phyloP scores from a whole-genome alignment of 2,329 filamentous ascomycete species.

The Byssochlamys sp. region DNA sequence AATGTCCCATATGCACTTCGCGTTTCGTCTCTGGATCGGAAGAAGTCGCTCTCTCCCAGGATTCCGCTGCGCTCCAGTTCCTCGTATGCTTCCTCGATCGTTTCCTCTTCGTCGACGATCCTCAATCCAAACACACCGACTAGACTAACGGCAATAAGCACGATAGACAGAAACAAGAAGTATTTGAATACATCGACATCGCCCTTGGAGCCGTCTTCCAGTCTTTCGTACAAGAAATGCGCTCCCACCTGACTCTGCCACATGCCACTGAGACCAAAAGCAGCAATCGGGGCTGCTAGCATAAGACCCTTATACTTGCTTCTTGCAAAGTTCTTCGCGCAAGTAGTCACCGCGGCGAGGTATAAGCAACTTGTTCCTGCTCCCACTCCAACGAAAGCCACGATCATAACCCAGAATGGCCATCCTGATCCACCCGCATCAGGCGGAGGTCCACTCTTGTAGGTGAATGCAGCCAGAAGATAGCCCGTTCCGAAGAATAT shows the following conservation, averaged over 20 bases:
- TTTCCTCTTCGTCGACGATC: conserved; percentile 68
- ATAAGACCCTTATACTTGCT: conserved; percentile 81
- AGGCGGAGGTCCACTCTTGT: conserved; percentile 49
- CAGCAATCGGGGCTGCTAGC: conserved; percentile 79
- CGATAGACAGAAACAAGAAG: conserved; percentile 71
- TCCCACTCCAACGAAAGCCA: conserved; percentile 75
- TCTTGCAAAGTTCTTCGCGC: conserved; percentile 93
- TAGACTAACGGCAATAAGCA: conserved; percentile 62
- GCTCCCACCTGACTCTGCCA: conserved; percentile 86
- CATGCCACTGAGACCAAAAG: conserved; percentile 88
- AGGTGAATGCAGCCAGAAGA: conserved; percentile 69
- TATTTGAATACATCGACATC: conserved; percentile 69
- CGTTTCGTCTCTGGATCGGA: conserved; percentile 44
- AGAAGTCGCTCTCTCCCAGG: conserved; percentile 60
- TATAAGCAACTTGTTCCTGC: conserved; percentile 83
- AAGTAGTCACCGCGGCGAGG: conserved; percentile 80
- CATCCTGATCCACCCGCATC: conserved; percentile 47
- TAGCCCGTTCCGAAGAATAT: conserved; percentile 73
- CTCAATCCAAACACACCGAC: conserved; percentile 64
- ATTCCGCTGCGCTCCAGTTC: conserved; percentile 83
- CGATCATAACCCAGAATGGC: conserved; percentile 73
- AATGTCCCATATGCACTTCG: conserved; percentile 39
- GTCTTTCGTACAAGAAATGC: conserved; percentile 62
- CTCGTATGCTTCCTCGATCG: conserved; percentile 78
- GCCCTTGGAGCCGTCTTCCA: conserved; percentile 50